Percentiles rank a stretch among this genome's conserved stretches.
These are phyloP conservation scores for Ophiostoma sp. DNA, from an alignment of 2,329 filamentous ascomycete species.

Conservation along the genomic window DNA sequence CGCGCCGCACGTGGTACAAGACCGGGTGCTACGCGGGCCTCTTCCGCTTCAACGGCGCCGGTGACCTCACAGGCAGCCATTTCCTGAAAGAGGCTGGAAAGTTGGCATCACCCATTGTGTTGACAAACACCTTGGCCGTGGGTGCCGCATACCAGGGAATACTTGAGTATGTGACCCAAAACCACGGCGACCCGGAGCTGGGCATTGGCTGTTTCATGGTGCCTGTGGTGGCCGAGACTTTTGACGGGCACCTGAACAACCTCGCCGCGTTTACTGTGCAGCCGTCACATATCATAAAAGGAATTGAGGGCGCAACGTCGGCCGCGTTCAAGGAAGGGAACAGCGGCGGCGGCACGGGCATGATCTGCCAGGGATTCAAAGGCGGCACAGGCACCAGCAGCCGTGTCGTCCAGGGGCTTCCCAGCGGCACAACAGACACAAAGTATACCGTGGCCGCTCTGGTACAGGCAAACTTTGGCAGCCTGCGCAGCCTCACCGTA, in stretches of 20 bases:
- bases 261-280: slow-evolving; percentile 50
- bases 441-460: slow-evolving; percentile 57
- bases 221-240: slow-evolving; percentile 58
- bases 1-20: slow-evolving; percentile 41
- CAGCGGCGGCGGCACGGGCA: slow-evolving; percentile 61
- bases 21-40: slow-evolving; percentile 42
- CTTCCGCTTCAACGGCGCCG: slow-evolving; percentile 59
- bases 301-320: slow-evolving; percentile 47
- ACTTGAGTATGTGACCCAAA: slow-evolving; percentile 48
- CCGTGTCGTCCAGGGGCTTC: slow-evolving; percentile 41
- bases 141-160: slow-evolving; percentile 56
- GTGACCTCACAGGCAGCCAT: slow-evolving; percentile 57
- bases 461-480: slow-evolving; percentile 62
- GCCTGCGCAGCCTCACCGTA: slow-evolving; percentile 50
- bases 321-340: slow-evolving; percentile 56
- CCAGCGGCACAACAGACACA: slow-evolving; percentile 25
- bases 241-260: slow-evolving; percentile 57
- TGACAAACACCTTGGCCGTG: slow-evolving; percentile 55
- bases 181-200: slow-evolving; percentile 34
- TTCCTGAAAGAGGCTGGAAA: slow-evolving; percentile 59
- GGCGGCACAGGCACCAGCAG: slow-evolving; percentile 60
- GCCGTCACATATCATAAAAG: slow-evolving; percentile 47
- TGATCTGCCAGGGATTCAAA: slow-evolving; percentile 62
- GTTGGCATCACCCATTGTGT: slow-evolving; percentile 52
- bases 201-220: slow-evolving; percentile 48